A percentile compares a stretch with the other conserved stretches of the same genome.
These are phyloP conservation scores for Colletotrichum gloeosporioides DNA, from an alignment of 2,329 filamentous ascomycete genomes.

Conservation along the genomic window DNA sequence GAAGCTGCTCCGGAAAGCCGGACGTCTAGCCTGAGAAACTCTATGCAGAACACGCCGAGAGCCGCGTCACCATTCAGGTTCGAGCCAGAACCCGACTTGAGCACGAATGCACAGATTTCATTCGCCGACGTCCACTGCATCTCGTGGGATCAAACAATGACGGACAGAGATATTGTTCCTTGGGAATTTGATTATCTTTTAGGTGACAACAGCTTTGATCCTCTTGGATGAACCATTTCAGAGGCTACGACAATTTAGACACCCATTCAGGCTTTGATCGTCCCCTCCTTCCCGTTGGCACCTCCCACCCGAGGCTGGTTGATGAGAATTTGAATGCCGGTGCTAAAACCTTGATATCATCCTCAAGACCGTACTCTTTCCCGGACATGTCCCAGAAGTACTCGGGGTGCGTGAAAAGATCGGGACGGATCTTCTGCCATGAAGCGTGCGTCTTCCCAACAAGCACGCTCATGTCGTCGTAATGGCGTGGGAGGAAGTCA, in stretches of 20 bases:
- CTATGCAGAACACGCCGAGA: neutral
- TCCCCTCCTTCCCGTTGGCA: neutral
- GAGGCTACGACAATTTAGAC: neutral
- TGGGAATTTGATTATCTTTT: neutral
- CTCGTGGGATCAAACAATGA: neutral
- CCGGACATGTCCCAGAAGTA: neutral
- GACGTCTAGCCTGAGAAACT: neutral
- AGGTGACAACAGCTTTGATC: neutral
- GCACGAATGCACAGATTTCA: neutral
- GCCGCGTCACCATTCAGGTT: neutral
- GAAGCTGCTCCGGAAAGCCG: fast-evolving
- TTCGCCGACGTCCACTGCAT: too few species aligned
- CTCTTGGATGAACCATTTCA: neutral
- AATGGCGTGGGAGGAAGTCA: neutral
- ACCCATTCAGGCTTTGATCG: neutral
- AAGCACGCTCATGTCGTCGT: neutral
- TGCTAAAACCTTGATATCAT: neutral
- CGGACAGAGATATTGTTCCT: neutral
- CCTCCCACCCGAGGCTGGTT: fast-evolving
- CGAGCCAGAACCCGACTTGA: neutral
- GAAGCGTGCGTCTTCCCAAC: neutral
- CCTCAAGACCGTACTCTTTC: neutral
- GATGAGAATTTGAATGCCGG: neutral
- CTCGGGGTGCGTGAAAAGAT: neutral
- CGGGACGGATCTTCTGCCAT: neutral